Base-by-base conservation (phyloP, 202 grass and related monocot species). In the Setaria viridis region DNA sequence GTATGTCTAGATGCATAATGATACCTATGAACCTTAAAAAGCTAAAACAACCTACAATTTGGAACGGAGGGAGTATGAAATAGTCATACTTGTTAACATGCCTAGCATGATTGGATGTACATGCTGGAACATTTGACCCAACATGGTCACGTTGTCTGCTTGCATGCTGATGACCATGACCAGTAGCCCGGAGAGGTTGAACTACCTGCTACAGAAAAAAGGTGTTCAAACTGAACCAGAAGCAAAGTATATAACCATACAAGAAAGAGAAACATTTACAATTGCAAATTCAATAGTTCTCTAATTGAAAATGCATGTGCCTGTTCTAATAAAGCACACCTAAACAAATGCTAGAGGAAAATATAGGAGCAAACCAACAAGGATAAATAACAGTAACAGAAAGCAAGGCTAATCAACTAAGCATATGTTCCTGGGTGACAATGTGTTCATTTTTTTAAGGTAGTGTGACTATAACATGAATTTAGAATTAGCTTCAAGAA, bases 11-110 rank as follows among this genome's bases (percentile, higher is more conserved):
- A 25, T 25, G 25, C 25, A 25, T 25, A 25, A 25, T 25, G 0
- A 25, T 25, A 25, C 0, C 25, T 25, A 25, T 25, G 25, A 25
- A 25, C 25, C 25, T 25, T 25, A 25, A 25, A 25, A 25, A 25
- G 25, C 25, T 25, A 25, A 25, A 25, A 25, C 25, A 0, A 25
- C 25, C 25, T 25, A 25, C 25, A 25, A 25, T 25, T 25, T 25
- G 25, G 25, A 25, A 25, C 25, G 25, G 25, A 25, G 25, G 25
- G 25, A 25, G 25, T 25, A 78, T 6, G 19, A 78, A 84, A 58
- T 39, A 82, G 69, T 69, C 78, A 84, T 80, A 93, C 95, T 80
- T 85, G 29, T 95, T 83, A 86, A 88, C 77, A 78, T 58, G 86
- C 25, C 12, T 73, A 42, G 73, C 35, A 73, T n/a, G 34, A 63